Base-by-base conservation (phyloP, 106 monocot genomes). In the Platanthera zijinensis region DNA sequence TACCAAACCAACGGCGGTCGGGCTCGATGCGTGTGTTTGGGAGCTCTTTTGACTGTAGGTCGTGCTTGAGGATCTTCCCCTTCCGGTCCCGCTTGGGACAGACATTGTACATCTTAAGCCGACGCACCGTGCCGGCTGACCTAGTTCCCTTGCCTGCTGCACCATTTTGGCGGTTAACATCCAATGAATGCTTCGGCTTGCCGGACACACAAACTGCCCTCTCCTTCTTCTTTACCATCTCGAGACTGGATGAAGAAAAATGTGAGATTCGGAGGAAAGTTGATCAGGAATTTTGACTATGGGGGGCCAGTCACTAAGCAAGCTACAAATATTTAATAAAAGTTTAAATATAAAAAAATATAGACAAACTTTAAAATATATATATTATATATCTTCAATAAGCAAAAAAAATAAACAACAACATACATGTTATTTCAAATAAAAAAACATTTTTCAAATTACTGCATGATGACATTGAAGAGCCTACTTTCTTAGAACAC, bases 1-100 rank as follows among this genome's bases (percentile, higher is more conserved):
- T 75, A 95, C 95, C 92, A 49, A 97, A 97, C 96, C 96, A 97
- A 14, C 91, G 90, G 74, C 91, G 93, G 71, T 97, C 96, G 57
- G 96, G 93, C 73, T 77, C 91, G 76, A 94, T 93, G 78, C 96
- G 87, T 48, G 93, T 91, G 77, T 81, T 84, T 28, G 96, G 93
- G 11, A 97, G 91, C 6, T 93, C 96, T 80, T 86, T 89, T 52
- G 96, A 97, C 78, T 97, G 93, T 73, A 93, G 78, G 1, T 97
- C 96, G 72, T 91, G 84, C 82, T 79, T 87, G 64, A 93, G 51
- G 57, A 97, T 71, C 80, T 91, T 91, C 49, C 96, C 96, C 56
- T 86, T 88, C 2, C 87, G 63, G 67, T 97, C 83, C 53, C 96
- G 73, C 83, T 86, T 89, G 9, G 96, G 96, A 48, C 86, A 78